Base-by-base conservation (phyloP, 345 rosid species). In the Eutrema heterophyllum region DNA sequence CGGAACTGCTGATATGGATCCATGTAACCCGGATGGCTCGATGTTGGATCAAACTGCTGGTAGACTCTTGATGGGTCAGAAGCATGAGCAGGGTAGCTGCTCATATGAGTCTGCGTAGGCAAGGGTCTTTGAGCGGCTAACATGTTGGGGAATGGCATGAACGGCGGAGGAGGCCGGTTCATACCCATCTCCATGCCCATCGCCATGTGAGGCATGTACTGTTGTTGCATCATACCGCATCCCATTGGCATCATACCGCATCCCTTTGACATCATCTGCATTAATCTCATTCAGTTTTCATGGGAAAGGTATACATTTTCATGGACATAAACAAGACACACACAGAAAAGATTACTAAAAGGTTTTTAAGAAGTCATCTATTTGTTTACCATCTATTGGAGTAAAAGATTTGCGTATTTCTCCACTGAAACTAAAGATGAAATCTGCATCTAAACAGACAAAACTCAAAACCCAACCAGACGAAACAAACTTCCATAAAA, bases 231-330 rank as follows among this genome's bases (percentile, higher is more conserved):
- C 75, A 87, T 78, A 2, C 92, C 86, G 0, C 78, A 91, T 87
- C 84, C 85, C 93, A 86, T 85, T 0, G 93, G 92, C 44, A 84
- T 85, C 85, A 89, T 77, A 70, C 97, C 80, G 51, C 93, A 87
- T 79, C 96, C 91, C 93, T 87, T 84, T 75, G 96, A 91, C 96
- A 91, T 91, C 86, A 87, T 85, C 95, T 91, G 82, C 74, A 74
- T 18, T 18, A 50, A 74, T 67, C 43, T 36, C 63, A 63, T 29
- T 70, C 62, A 66, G 26, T 72, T 50, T 16, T 18, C 46, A 58
- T 21, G 45, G 57, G 29, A 5, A 58, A 58, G 4, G 8, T 45
- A 11, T 21, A 56, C 44, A 30, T 1, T 57, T 45, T 57, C 50
- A 70, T n/a, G n/a, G n/a, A n/a, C n/a, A n/a, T n/a, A n/a, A n/a